Evolutionary conservation across 2,329 filamentous ascomycete genomes (phyloP), one percentile per base, ranked within the genome.

Genomic region (Polytolypa hystricis): DNA sequence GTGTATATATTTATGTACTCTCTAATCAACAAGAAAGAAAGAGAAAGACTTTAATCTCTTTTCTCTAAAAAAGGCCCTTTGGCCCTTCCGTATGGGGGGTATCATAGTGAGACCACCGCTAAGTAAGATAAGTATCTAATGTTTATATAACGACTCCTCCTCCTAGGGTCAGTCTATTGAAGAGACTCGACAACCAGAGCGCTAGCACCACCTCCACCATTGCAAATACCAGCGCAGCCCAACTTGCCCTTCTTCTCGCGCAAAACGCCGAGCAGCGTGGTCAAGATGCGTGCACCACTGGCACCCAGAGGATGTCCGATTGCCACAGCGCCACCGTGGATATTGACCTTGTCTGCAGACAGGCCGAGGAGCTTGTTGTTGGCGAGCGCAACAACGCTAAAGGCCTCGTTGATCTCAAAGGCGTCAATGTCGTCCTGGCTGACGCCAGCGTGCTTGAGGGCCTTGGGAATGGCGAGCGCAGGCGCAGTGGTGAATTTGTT

Each of bases 401-500:
- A 98, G 28, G 91, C 91, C 71, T 98, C 91, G 71, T 98, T 98
- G 72, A 98, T 95, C 72, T 98, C 91, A 62, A 91, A 98, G 51
- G 78, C 91, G 55, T 96, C 89, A 40, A 98, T 73, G 41, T 84
- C 72, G 45, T 80, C 76, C 49, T 79, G 73, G 39, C 77, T 74
- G 44, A 98, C 67, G 44, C 84, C 83, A 43, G 91, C 91, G 65
- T 98, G 89, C 73, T 89, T 86, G 56, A 98, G 76, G 40, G 91
- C 91, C 73, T 96, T 98, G 60, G 91, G 91, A 52, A 98, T 93
- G 47, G 91, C 91, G 39, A 96, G 75, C 14, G 91, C 76, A 7
- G 91, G 91, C 6, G 91, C 82, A 33, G 86, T 91, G 48, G 91
- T 98, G 75, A 98, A 98, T 61, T 91, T 91, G 67, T 81, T 83